phyloP scores from a whole-genome alignment of 257 asterid genomes.

The Solanum gandarillasii region DNA sequence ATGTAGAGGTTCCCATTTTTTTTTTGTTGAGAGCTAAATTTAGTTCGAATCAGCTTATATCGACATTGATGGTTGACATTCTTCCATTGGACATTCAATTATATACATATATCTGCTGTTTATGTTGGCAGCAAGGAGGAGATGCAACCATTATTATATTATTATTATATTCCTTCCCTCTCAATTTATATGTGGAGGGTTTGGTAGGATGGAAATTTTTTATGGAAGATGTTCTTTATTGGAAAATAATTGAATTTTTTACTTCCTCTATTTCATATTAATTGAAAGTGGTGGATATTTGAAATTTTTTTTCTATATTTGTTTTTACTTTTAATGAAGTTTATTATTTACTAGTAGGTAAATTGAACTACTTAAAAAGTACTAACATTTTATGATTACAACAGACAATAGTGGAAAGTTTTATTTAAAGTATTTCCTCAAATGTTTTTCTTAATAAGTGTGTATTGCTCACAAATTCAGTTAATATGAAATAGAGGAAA shows the following conservation, averaged over 20 bases:
- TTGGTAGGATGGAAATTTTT: neutral
- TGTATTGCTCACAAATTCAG: too few relatives aligned
- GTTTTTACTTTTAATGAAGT: neutral
- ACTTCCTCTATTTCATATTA: neutral
- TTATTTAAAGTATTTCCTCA: too few relatives aligned
- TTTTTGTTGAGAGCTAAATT: neutral
- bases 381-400: neutral
- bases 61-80: neutral
- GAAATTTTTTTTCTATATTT: neutral
- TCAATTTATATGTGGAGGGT: neutral
- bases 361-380: too few relatives aligned
- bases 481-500: too few relatives aligned
- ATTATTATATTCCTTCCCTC: neutral
- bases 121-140: neutral
- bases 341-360: neutral
- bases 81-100: neutral
- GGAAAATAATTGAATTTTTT: neutral
- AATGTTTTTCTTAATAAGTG: neutral
- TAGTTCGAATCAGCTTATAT: neutral
- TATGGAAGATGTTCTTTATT: neutral
- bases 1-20: conserved; percentile 41
- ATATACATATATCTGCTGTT: neutral
- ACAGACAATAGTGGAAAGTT: neutral
- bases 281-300: too few relatives aligned
- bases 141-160: neutral